phyloP scores from a whole-genome alignment of 345 rosid species.

The Iberis pinnata region DNA sequence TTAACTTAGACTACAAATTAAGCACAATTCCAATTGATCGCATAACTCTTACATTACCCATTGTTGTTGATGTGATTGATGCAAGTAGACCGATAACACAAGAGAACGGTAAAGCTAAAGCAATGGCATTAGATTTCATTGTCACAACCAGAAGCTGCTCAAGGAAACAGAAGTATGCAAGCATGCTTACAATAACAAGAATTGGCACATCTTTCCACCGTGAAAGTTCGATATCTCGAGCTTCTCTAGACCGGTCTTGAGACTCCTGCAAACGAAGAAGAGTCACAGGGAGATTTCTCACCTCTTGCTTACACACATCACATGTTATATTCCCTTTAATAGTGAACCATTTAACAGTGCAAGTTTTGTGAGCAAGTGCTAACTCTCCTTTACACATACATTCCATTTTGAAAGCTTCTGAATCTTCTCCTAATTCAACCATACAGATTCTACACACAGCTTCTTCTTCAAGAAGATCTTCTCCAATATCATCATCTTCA shows the following conservation, averaged over 20 bases:
- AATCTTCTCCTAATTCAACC: conserved; percentile 80
- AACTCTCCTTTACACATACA: conserved; percentile 94
- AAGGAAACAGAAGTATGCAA: background rate
- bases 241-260: conserved; percentile 35
- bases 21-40: too few relatives aligned
- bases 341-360: conserved; percentile 95
- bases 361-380: conserved; percentile 83
- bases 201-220: conserved; percentile 25
- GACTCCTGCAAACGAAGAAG: conserved; percentile 67
- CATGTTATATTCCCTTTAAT: conserved; percentile 93
- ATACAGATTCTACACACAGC: conserved; percentile 93
- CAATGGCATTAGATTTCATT: background rate
- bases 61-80: background rate
- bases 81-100: background rate
- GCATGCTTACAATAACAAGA: background rate
- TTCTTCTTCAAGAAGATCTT: conserved; percentile 82
- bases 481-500: conserved; percentile 48
- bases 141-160: background rate
- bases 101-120: background rate
- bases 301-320: conserved; percentile 95
- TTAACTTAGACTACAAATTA: background rate
- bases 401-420: conserved; percentile 87
- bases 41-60: background rate
- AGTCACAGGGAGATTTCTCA: conserved; percentile 83
- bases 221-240: conserved; percentile 33